These are phyloP conservation scores for Penicillium macrosclerotiorum DNA, from an alignment of 495 filamentous ascomycete genomes.

Conservation along the genomic window DNA sequence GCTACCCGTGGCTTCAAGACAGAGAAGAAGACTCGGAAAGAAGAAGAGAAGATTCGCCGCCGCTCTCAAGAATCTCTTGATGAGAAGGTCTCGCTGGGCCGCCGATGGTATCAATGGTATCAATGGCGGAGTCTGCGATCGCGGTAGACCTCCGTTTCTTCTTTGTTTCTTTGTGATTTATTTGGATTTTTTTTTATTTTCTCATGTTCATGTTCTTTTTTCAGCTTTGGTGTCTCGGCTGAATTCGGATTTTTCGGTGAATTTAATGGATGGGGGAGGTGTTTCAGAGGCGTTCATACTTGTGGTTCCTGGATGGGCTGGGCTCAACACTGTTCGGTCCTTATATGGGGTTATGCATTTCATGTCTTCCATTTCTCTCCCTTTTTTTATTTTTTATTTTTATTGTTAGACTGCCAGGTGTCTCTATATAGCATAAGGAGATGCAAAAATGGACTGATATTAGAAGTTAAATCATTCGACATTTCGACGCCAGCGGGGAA, in stretches of 20 bases:
- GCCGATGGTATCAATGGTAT: constrained; percentile 35
- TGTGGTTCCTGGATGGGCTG: no score
- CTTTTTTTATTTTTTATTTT: no score
- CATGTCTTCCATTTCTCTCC: no score
- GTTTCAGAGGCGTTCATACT: not conserved
- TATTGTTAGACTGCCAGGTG: no score
- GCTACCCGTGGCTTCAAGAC: constrained; percentile 38
- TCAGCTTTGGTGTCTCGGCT: constrained; percentile 21
- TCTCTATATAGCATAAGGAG: no score
- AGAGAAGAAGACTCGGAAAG: constrained; percentile 32
- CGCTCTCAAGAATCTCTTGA: constrained; percentile 26
- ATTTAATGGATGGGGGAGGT: not conserved
- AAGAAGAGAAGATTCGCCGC: constrained; percentile 23
- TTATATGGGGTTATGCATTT: no score
- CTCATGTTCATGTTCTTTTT: constrained; percentile 4
- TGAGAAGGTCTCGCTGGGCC: constrained; percentile 30
- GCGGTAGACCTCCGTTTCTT: constrained; percentile 13
- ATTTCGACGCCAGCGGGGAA: not conserved
- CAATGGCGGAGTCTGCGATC: constrained; percentile 29
- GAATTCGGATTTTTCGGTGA: not conserved
- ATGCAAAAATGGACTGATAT: no score
- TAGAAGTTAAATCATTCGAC: not conserved
- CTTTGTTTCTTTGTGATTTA: constrained; percentile 6
- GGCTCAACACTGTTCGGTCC: no score
- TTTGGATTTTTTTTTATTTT: not conserved